Conservation (phyloP, 768 basidiomycete species). For the Pleurotus tuoliensis region DNA sequence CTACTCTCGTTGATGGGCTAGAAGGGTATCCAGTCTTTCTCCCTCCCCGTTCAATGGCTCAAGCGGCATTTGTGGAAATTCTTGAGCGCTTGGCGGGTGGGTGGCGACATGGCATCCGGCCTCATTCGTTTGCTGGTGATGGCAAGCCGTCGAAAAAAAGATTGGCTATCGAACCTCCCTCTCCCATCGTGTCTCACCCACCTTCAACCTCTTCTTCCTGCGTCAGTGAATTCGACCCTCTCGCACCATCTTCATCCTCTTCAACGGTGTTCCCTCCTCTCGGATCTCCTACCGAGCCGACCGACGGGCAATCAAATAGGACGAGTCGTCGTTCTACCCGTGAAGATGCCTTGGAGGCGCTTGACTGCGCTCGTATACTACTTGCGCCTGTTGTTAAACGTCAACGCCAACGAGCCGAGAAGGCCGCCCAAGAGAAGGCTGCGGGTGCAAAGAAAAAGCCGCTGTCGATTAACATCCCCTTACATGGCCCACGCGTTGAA, state of each 20-base stretch:
- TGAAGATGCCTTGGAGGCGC: slow-evolving; percentile 45
- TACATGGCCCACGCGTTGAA: slow-evolving; percentile 85
- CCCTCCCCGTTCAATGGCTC: slow-evolving; percentile 83
- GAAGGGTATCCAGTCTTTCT: slow-evolving; percentile 89
- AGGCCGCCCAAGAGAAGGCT: slow-evolving; percentile 45
- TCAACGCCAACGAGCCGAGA: slow-evolving; percentile 56
- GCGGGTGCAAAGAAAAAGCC: slow-evolving; percentile 52
- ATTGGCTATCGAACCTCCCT: slow-evolving; percentile 42
- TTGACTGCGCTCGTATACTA: slow-evolving; percentile 70
- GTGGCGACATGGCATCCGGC: slow-evolving; percentile 65
- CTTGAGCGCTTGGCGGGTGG: slow-evolving; percentile 76
- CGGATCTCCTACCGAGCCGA: not conserved
- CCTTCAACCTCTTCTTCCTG: slow-evolving; percentile 20
- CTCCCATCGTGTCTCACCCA: slow-evolving; percentile 18
- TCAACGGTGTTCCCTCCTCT: slow-evolving; percentile 8
- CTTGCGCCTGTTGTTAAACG: slow-evolving; percentile 66
- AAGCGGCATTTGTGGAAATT: slow-evolving; percentile 85
- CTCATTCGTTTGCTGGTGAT: slow-evolving; percentile 43
- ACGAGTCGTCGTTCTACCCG: slow-evolving; percentile 13
- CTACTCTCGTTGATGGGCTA: slow-evolving; percentile 70
- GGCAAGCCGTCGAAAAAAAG: slow-evolving; percentile 30
- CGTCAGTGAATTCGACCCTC: slow-evolving; percentile 10
- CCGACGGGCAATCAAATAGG: slow-evolving; percentile 11
- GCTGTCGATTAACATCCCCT: slow-evolving; percentile 70
- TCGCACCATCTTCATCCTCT: slow-evolving; percentile 11